Evolutionary conservation across 73 alveolate species (phyloP).

Genomic region (Loxodes magnus): DNA sequence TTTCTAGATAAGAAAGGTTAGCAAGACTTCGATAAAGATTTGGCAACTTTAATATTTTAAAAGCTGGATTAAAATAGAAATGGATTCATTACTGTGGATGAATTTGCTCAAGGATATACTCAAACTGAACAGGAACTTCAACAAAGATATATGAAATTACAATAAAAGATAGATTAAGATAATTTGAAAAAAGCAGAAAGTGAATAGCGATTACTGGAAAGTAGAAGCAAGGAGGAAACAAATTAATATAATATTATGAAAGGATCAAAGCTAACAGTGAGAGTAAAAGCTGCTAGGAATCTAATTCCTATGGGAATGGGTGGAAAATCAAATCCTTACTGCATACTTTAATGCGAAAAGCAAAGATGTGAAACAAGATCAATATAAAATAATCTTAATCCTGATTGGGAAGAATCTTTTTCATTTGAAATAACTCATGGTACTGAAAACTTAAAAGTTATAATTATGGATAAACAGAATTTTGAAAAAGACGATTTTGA

Average conservation of each 20-base stretch:
- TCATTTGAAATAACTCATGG: constrained; percentile 33
- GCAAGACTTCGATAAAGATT: no score
- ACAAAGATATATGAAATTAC: constrained; percentile 15
- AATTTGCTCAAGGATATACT: constrained; percentile 17
- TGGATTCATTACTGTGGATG: constrained; percentile 37
- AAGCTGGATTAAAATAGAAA: constrained; percentile 22
- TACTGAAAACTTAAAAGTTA: constrained; percentile 19
- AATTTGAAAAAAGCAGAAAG: constrained; percentile 14
- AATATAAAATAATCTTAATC: constrained; percentile 25
- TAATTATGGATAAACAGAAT: constrained; percentile 29
- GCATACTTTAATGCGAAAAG: constrained; percentile 23
- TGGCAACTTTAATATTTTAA: no score
- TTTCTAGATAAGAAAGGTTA: no score
- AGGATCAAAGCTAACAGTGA: constrained; percentile 27
- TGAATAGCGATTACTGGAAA: constrained; percentile 20
- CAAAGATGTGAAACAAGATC: constrained; percentile 18
- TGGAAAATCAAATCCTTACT: constrained; percentile 39
- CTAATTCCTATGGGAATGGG: constrained; percentile 15
- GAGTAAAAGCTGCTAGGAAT: constrained; percentile 42
- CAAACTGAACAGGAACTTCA: constrained; percentile 15
- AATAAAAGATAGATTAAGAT: constrained; percentile 6
- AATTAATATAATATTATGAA: constrained; percentile 35
- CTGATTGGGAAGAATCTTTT: constrained; percentile 49
- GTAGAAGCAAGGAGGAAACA: constrained; percentile 28
- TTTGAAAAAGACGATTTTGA: constrained; percentile 40